Conservation (phyloP, 345 rosid genomes). For the Jatropha curcas region DNA sequence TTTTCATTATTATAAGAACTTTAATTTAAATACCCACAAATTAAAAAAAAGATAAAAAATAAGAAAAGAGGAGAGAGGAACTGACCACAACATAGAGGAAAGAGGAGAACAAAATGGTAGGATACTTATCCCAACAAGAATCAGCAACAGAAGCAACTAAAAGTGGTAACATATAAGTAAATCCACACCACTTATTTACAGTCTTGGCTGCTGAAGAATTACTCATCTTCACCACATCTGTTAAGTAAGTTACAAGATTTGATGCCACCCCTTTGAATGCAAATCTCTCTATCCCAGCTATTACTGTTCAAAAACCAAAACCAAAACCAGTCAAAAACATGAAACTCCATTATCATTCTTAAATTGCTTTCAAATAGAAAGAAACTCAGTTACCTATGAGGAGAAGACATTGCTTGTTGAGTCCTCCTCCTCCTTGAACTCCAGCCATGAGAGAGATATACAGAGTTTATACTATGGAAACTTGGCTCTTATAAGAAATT, state of each 20-base stretch:
- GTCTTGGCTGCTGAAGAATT: constrained; percentile 87
- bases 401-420: constrained; percentile 65
- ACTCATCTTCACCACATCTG: constrained; percentile 76
- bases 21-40: too few species aligned
- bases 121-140: constrained; percentile 71
- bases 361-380: neutral
- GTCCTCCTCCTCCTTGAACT: constrained; percentile 36
- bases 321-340: neutral
- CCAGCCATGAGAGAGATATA: constrained; percentile 33
- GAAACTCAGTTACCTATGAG: constrained; percentile 57
- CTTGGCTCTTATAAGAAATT: neutral
- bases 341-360: neutral
- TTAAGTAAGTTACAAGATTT: constrained; percentile 83
- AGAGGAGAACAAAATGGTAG: constrained; percentile 72
- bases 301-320: constrained; percentile 30
- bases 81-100: constrained; percentile 74
- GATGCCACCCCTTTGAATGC: constrained; percentile 97
- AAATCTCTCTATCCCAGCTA: constrained; percentile 91
- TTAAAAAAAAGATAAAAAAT: neutral
- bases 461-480: neutral
- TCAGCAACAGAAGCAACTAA: constrained; percentile 83
- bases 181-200: constrained; percentile 87
- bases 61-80: neutral
- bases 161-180: constrained; percentile 82
- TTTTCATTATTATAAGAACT: too few species aligned